Evolutionary conservation across 2,329 filamentous ascomycete genomes (phyloP).

Genomic region (Phialophora tarda): DNA sequence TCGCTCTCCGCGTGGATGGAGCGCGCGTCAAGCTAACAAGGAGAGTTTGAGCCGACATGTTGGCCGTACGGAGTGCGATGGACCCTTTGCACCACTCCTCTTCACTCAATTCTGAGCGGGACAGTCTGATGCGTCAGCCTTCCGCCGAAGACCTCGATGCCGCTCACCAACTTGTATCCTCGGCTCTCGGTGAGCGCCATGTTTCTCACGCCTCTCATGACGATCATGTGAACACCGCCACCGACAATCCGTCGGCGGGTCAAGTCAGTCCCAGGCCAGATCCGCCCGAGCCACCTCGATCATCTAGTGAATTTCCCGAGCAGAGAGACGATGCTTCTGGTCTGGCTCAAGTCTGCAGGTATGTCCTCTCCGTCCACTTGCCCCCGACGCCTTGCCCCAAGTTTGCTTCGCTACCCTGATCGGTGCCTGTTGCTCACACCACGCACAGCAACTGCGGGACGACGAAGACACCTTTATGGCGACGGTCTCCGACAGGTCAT

Average conservation of each 20-base stretch:
- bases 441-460: conserved; percentile 84
- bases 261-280: conserved; percentile 25
- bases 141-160: conserved; percentile 56
- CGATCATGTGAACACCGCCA: conserved; percentile 21
- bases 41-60: conserved; percentile 35
- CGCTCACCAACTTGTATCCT: conserved; percentile 55
- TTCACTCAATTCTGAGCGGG: conserved; percentile 30
- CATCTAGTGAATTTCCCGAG: conserved; percentile 21
- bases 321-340: conserved; percentile 31
- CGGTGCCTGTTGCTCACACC: conserved; percentile 6
- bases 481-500: conserved; percentile 86
- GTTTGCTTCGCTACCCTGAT: conserved; percentile 21
- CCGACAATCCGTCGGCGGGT: conserved; percentile 19
- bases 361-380: conserved; percentile 34
- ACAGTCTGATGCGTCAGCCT: conserved; percentile 49
- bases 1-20: conserved; percentile 19
- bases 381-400: conserved; percentile 42
- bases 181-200: conserved; percentile 50
- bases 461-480: conserved; percentile 91
- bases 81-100: conserved; percentile 35
- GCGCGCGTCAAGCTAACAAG: conserved; percentile 22
- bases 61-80: conserved; percentile 39
- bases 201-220: conserved; percentile 27
- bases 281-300: conserved; percentile 6
- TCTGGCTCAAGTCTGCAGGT: conserved; percentile 41